phyloP scores from a whole-genome alignment of 495 filamentous ascomycete species.

The Neurospora sp. region DNA sequence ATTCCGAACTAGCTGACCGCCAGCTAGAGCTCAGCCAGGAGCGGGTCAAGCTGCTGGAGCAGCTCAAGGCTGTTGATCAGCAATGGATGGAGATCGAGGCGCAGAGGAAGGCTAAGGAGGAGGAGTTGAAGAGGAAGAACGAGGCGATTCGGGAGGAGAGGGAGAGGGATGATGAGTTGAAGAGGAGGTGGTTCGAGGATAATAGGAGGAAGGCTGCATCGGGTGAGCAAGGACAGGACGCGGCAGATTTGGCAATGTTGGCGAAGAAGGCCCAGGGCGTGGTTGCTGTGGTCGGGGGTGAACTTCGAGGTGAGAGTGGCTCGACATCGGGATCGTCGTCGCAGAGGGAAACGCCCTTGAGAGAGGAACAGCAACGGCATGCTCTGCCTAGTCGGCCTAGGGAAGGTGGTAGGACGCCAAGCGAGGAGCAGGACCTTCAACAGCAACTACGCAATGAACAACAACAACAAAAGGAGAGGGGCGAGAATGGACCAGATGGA shows the following conservation, averaged over 20 bases:
- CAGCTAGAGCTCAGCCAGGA: conserved; percentile 1
- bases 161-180: conserved; percentile 5
- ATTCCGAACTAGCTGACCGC: background rate
- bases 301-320: background rate
- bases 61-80: conserved; percentile 1
- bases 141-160: background rate
- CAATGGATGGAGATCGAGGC: background rate
- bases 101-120: background rate
- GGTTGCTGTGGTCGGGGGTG: background rate
- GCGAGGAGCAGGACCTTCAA: background rate
- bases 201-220: background rate
- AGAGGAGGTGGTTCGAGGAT: conserved; percentile 3
- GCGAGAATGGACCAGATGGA: background rate
- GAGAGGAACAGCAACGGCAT: background rate
- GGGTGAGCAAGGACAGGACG: background rate
- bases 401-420: background rate
- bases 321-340: background rate
- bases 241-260: background rate
- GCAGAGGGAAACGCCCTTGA: background rate
- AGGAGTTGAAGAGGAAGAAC: background rate
- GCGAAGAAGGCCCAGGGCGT: background rate
- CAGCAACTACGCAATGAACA: background rate
- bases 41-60: conserved; percentile 3
- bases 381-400: background rate
- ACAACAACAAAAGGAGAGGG: background rate